phyloP scores from a whole-genome alignment of 2,329 filamentous ascomycete genomes.

The Cordyceps fumosorosea region DNA sequence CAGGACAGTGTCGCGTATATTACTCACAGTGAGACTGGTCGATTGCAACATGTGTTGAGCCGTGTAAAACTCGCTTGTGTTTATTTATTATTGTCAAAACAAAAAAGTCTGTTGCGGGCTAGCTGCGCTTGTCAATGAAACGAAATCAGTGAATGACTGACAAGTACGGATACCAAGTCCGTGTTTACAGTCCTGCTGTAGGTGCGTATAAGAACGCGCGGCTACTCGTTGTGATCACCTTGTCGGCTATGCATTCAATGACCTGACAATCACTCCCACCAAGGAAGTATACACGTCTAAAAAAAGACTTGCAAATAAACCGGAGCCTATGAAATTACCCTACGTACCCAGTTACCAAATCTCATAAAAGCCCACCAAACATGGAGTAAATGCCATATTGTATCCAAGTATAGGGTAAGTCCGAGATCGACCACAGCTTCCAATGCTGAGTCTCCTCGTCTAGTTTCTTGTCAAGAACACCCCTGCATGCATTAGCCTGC shows the following conservation, averaged over 20 bases:
- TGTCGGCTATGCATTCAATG: no score
- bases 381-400: not conserved
- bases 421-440: not conserved
- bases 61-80: no score
- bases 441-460: not conserved
- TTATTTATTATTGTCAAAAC: no score
- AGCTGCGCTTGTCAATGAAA: no score
- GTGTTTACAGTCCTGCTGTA: no score
- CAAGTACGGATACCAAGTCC: no score
- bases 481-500: not conserved
- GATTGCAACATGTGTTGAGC: not conserved
- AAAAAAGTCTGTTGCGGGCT: no score
- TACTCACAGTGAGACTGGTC: slow-evolving; percentile 1
- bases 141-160: no score
- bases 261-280: not conserved
- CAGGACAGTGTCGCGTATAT: not conserved
- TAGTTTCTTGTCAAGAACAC: not conserved
- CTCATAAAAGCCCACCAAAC: not conserved
- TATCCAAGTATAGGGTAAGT: not conserved
- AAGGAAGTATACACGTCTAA: no score
- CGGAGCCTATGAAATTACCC: not conserved
- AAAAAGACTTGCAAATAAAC: not conserved
- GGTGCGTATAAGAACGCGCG: no score
- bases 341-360: no score
- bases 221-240: no score